These are phyloP conservation scores for Puccinia polysora DNA, from an alignment of 1,284 basidiomycete genomes.

Conservation along the genomic window DNA sequence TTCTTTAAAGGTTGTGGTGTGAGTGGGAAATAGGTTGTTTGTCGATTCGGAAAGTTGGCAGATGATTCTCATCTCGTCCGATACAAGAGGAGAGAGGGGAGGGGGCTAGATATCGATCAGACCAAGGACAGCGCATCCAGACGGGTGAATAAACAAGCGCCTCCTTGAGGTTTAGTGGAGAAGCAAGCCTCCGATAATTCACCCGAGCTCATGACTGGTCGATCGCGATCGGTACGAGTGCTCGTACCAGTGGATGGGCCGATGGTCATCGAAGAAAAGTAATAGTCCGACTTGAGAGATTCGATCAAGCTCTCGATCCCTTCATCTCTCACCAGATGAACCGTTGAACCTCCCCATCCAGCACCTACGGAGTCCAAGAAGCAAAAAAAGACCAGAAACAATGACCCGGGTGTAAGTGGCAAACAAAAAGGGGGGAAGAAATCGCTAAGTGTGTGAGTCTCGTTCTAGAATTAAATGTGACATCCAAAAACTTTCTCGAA, in stretches of 20 bases:
- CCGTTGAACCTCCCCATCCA: conserved; percentile 84
- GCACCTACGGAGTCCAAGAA: no score
- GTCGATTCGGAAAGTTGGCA: no score
- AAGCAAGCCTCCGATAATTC: conserved; percentile 68
- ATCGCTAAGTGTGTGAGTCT: not conserved
- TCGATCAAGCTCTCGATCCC: conserved; percentile 66
- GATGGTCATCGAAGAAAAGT: no score
- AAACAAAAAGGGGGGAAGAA: not conserved
- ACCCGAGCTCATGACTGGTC: no score
- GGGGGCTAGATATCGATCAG: no score
- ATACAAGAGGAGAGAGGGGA: not conserved
- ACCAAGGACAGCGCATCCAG: not conserved
- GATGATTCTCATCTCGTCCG: not conserved
- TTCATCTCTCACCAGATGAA: conserved; percentile 70
- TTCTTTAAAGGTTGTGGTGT: no score
- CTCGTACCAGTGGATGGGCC: no score
- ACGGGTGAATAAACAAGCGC: conserved; percentile 57
- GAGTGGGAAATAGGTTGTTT: no score
- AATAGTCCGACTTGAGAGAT: conserved; percentile 62
- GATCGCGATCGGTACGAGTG: no score
- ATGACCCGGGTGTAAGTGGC: not conserved
- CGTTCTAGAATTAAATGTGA: not conserved
- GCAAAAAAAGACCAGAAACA: no score
- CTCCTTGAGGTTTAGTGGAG: conserved; percentile 75
- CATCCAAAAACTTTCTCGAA: no score